Conservation (phyloP, 164 flowering plant genomes). For the Sextonia rubra region DNA sequence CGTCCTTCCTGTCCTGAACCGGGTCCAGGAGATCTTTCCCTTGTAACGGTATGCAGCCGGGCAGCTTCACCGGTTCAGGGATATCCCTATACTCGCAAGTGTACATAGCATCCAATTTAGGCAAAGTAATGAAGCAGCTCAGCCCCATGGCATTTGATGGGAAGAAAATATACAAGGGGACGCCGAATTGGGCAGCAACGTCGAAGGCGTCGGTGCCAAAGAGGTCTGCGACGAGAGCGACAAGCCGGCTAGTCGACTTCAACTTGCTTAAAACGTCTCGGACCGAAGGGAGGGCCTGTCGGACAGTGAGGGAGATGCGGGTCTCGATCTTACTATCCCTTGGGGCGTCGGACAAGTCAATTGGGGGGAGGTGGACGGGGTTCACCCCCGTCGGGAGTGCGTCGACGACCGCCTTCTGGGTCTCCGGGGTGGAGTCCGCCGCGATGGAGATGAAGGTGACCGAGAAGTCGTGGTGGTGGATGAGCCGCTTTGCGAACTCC, state of each 20-base stretch:
- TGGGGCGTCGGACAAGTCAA: slow-evolving; percentile 22
- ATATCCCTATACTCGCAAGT: slow-evolving; percentile 26
- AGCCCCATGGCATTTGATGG: slow-evolving; percentile 29
- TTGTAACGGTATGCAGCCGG: slow-evolving; percentile 30
- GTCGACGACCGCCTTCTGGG: slow-evolving; percentile 18
- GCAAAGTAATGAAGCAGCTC: slow-evolving; percentile 25
- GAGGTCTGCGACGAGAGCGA: slow-evolving; percentile 34
- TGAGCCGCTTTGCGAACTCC: slow-evolving; percentile 37
- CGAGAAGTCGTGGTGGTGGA: slow-evolving; percentile 15
- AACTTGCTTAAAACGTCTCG: slow-evolving; percentile 20
- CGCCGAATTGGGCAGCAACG: slow-evolving; percentile 26
- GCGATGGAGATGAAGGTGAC: slow-evolving; percentile 32
- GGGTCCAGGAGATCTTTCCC: slow-evolving; percentile 30
- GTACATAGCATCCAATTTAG: slow-evolving; percentile 22
- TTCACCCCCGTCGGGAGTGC: slow-evolving; percentile 25
- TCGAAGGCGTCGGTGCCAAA: slow-evolving; percentile 36
- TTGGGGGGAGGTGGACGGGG: slow-evolving; percentile 28
- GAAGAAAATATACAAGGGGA: slow-evolving; percentile 36
- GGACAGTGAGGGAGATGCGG: slow-evolving; percentile 23
- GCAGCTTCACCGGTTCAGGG: slow-evolving; percentile 24
- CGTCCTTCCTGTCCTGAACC: slow-evolving; percentile 21
- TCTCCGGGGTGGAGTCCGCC: slow-evolving; percentile 15
- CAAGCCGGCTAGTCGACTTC: background rate
- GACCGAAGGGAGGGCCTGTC: slow-evolving; percentile 32
- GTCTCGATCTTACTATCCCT: slow-evolving; percentile 21